Conservation (phyloP, 805 yeast species). For the Clavispora fructus region DNA sequence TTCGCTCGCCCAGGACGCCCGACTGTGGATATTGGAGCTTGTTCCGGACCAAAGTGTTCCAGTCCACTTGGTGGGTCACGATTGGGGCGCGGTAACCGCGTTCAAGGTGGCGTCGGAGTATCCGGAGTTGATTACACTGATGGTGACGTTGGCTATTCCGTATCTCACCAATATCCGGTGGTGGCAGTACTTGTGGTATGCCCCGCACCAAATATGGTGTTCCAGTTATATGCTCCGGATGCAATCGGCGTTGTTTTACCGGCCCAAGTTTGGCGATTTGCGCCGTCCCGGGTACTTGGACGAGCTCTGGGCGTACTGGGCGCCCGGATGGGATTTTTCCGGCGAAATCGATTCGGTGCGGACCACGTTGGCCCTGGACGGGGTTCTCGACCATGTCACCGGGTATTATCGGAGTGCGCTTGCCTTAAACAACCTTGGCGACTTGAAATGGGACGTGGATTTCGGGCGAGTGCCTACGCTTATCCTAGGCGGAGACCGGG, state of each 20-base stretch:
- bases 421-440: conserved; percentile 8
- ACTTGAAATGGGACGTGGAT: conserved; percentile 22
- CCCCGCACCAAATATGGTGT: conserved; percentile 30
- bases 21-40: conserved; percentile 25
- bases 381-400: conserved; percentile 29
- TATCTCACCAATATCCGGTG: conserved; percentile 22
- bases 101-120: conserved; percentile 30
- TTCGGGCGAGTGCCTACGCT: conserved; percentile 33
- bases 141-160: conserved; percentile 37
- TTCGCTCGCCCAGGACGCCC: conserved; percentile 31
- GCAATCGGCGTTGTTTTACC: conserved; percentile 26
- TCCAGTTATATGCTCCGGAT: conserved; percentile 35
- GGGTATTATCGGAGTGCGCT: conserved; percentile 32
- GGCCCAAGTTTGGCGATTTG: conserved; percentile 10
- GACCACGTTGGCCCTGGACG: conserved; percentile 20
- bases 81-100: conserved; percentile 39
- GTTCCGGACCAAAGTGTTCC: conserved; percentile 18
- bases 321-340: conserved; percentile 33
- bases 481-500: conserved; percentile 32
- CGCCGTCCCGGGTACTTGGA: conserved; percentile 23
- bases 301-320: conserved; percentile 33
- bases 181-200: conserved; percentile 25
- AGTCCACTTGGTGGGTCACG: conserved; percentile 38
- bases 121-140: conserved; percentile 29
- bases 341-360: conserved; percentile 24